Evolutionary conservation across 2,329 filamentous ascomycete genomes (phyloP).

Genomic region (Aspergillus awamori): DNA sequence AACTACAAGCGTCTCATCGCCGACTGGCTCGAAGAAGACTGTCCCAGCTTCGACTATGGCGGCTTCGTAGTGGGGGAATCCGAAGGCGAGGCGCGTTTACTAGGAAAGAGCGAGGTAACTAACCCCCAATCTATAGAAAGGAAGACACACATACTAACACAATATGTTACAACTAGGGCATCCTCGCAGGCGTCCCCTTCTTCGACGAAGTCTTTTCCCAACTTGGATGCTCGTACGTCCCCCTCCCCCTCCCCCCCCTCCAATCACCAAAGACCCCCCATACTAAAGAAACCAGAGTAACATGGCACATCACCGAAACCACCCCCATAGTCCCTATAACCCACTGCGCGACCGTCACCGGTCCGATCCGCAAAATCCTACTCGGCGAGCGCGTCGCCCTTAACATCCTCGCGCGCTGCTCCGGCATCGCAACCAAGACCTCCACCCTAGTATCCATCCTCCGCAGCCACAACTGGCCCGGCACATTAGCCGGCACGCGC

Average conservation of each 20-base stretch:
- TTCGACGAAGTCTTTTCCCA: constrained; percentile 92
- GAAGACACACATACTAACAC: not conserved
- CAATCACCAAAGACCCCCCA: not conserved
- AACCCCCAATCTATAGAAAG: not conserved
- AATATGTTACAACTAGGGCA: constrained; percentile 54
- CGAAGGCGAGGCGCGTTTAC: constrained; percentile 48
- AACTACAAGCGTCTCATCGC: constrained; percentile 81
- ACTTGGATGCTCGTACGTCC: constrained; percentile 72
- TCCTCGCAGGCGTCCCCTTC: constrained; percentile 91
- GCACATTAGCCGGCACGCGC: constrained; percentile 87
- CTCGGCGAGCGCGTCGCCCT: constrained; percentile 93
- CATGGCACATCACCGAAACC: constrained; percentile 85
- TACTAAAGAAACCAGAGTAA: constrained; percentile 56
- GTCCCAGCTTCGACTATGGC: constrained; percentile 93
- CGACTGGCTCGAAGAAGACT: constrained; percentile 92
- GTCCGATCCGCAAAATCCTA: constrained; percentile 79
- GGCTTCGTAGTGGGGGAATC: constrained; percentile 85
- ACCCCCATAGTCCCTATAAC: constrained; percentile 61
- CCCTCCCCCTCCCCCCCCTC: not conserved
- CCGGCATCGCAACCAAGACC: constrained; percentile 76
- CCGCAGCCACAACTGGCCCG: constrained; percentile 69
- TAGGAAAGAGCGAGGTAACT: constrained; percentile 60
- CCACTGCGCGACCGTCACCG: constrained; percentile 77
- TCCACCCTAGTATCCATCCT: constrained; percentile 54
- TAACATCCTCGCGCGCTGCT: constrained; percentile 87